phyloP scores from a whole-genome alignment of 495 filamentous ascomycete genomes.

The Choiromyces venosus region DNA sequence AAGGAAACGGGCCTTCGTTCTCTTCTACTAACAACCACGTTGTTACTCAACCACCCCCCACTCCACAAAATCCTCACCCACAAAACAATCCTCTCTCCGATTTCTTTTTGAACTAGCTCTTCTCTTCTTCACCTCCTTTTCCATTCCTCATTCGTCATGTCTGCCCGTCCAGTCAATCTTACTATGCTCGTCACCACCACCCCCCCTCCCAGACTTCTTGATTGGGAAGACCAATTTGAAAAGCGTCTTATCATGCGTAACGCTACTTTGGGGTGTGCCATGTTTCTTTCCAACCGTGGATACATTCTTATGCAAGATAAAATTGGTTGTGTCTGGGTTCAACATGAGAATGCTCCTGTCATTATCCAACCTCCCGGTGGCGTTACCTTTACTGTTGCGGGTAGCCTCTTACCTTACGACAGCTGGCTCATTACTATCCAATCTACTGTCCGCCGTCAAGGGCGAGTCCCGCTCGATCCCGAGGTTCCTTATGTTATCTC shows the following conservation, averaged over 20 bases:
- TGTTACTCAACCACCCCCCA: too few species aligned
- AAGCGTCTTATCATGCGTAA: conserved; percentile 12
- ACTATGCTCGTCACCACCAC: conserved; percentile 9
- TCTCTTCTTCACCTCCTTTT: not conserved
- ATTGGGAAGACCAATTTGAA: not conserved
- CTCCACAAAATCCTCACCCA: not conserved
- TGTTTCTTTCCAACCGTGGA: conserved; percentile 12
- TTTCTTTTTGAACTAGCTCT: too few species aligned
- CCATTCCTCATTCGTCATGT: not conserved
- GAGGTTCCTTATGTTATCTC: conserved; percentile 1
- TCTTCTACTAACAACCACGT: too few species aligned
- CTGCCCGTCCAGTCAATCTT: conserved; percentile 21
- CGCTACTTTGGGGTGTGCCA: conserved; percentile 17
- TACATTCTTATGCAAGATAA: conserved; percentile 16
- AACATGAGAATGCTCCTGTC: conserved; percentile 8
- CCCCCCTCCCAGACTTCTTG: not conserved
- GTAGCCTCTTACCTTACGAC: conserved; percentile 11
- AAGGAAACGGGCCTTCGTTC: too few species aligned
- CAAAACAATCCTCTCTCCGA: not conserved
- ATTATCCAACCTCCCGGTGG: conserved; percentile 10
- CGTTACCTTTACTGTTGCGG: not conserved
- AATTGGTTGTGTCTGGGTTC: conserved; percentile 21
- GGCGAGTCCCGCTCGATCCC: conserved; percentile 8
- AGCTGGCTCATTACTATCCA: conserved; percentile 15
- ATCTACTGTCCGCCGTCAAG: conserved; percentile 8